Evolutionary conservation across 2,329 filamentous ascomycete species (phyloP), one percentile per base, ranked within the genome.

Genomic region (Albophoma yamanashiensis): DNA sequence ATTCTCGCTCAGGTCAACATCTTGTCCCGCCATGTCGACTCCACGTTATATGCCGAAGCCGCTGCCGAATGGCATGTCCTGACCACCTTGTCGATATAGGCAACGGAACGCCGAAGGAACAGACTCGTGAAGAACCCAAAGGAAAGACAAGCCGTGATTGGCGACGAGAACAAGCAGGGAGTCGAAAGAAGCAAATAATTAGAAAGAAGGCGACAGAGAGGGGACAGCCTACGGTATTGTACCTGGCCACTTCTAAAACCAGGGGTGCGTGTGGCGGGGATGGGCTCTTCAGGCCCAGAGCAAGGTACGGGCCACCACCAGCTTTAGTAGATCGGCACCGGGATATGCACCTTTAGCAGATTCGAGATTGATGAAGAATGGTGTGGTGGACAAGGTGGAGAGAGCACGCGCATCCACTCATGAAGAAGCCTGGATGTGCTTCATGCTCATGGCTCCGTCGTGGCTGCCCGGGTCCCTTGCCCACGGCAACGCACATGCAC

Each of bases 1-100:
- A 65, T 75, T 71, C 62, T 77, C 73, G 39, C 62, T 65, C 45
- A 74, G 65, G 59, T 78, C 66, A 59, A 73, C 62, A 57, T 70
- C 63, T 34, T 65, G 62, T 56, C 66, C 64, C 61, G 66, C 67
- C 74, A 76, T 77, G 64, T 63, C 63, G 47, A 47, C 53, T 59
- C 38, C 40, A 47, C 53, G 38, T 39, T 34, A 56, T n/a, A 17
- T 42, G 52, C 42, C 43, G 47, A 4, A 39, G 39, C 31, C 36
- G 47, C 9, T 31, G 42, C 11, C 20, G n/a, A 55, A 27, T 5
- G 39, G 11, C 56, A 50, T 58, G 12, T 50, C 56, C 56, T 27
- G 56, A n/a, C 25, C 25, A 12, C 25, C 22, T 17, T 31, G n/a
- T 27, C 12, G 39, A 42, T 20, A 8, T 56, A 42, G 25, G 34